Percentiles rank a stretch among this genome's conserved stretches.
Evolutionary conservation across 2,329 filamentous ascomycete genomes (phyloP).

Genomic region (Paracamarosporium sp.): DNA sequence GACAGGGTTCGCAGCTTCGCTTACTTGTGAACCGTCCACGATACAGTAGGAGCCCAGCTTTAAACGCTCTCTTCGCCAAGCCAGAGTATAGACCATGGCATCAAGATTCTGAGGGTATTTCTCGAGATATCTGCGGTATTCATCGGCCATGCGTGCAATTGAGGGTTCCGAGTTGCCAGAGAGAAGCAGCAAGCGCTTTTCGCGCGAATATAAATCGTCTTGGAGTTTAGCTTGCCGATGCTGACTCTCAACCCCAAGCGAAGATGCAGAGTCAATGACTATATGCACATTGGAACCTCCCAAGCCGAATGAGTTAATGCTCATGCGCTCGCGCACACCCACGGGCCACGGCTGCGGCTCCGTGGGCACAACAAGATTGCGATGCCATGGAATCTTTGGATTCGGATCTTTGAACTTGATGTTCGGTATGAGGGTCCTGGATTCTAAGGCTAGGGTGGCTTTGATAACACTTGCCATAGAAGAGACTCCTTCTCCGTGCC

Average conservation of each 20-base stretch:
- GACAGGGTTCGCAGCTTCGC: not conserved
- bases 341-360: slow-evolving; percentile 11
- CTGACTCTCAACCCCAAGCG: no score
- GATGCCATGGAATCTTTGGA: slow-evolving; percentile 4
- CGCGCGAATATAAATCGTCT: not conserved
- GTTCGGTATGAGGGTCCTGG: slow-evolving; percentile 35
- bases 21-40: no score
- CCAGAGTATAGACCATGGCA: slow-evolving; percentile 15
- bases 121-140: not conserved
- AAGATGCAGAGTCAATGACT: not conserved
- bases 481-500: slow-evolving; percentile 11
- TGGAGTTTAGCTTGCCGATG: no score
- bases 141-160: not conserved
- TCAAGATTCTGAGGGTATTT: not conserved
- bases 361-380: not conserved
- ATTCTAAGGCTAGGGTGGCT: slow-evolving; percentile 45
- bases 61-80: slow-evolving; percentile 8
- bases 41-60: slow-evolving; percentile 5
- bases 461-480: slow-evolving; percentile 47
- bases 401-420: slow-evolving; percentile 39
- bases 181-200: not conserved
- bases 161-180: not conserved
- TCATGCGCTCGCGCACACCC: slow-evolving; percentile 31
- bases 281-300: slow-evolving; percentile 41
- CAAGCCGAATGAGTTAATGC: slow-evolving; percentile 53